Evolutionary conservation across 768 basidiomycete species (phyloP), one percentile per base, ranked within the genome.

Genomic region (Coprinopsis marcescibilis): DNA sequence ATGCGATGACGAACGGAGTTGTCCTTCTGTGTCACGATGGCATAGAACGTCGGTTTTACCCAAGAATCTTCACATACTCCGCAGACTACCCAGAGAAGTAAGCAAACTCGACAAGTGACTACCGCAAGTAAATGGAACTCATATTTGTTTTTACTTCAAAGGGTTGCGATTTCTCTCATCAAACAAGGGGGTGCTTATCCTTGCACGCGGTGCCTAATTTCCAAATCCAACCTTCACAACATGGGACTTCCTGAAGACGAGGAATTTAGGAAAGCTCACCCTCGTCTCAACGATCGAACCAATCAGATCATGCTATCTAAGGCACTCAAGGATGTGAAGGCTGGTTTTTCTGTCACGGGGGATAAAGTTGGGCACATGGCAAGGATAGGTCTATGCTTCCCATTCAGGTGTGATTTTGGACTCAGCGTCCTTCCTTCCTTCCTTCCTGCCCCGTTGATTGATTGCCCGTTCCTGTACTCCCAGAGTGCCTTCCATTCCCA

Each of bases 41-140:
- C 2, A 52, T 69, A 7, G 12, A 21, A 3, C 57, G 67, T 0
- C 52, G 52, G 3, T 37, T 68, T 6, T 71, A 57, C 52, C 65
- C 63, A 1, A 52, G 60, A 0, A 41, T 71, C 20, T 61, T 69
- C 42, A 65, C 60, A 0, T 66, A 68, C 48, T 62, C 64, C 2
- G 62, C 64, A 1, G 67, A 69, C 52, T 71, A 70, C 48, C 68
- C 63, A 8, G 69, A 72, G 45, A 70, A 70, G 69, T 73, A 49
- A 49, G 62, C 50, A n/a, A n/a, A 6, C 19, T 13, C 38, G n/a
- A 20, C 5, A 25, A 14, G 10, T 26, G 19, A 10, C 3, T 12
- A 24, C 11, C 17, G 45, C 36, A 30, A 19, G 25, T 10, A 20
- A 14, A n/a, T 14, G 14, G 26, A 29, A 35, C 10, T 4, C 41